Evolutionary conservation across 352 stramenopile species (phyloP).

Genomic region (Phytophthora chlamydospora): DNA sequence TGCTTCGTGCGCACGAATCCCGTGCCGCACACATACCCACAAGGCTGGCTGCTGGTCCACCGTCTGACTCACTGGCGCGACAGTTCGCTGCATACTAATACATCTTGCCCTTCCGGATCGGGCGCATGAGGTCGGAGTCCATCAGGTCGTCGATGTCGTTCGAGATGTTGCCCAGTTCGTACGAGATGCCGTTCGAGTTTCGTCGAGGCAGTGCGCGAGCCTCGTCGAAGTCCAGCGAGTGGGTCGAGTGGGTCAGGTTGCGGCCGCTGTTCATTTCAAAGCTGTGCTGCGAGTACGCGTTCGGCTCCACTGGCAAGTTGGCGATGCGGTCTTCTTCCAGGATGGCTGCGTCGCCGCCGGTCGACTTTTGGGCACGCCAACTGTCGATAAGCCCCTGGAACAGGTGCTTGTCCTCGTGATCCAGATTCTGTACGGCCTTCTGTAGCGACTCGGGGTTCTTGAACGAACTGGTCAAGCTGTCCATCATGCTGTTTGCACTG

Average conservation of each 20-base stretch:
- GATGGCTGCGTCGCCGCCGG: constrained; percentile 12
- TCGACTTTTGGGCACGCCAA: constrained; percentile 39
- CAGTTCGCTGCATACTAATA: constrained; percentile 39
- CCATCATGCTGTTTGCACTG: constrained; percentile 37
- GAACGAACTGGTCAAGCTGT: constrained; percentile 61
- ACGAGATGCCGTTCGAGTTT: constrained; percentile 46
- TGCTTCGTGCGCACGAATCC: constrained; percentile 16
- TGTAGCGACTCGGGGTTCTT: constrained; percentile 63
- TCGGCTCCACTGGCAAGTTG: constrained; percentile 50
- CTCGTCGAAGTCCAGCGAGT: constrained; percentile 45
- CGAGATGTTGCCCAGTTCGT: constrained; percentile 43
- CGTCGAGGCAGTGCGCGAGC: constrained; percentile 32
- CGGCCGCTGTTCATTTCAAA: constrained; percentile 42
- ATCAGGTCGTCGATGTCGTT: constrained; percentile 64
- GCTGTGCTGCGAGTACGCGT: constrained; percentile 37
- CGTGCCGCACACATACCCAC: constrained; percentile 7
- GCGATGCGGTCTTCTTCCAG: constrained; percentile 35
- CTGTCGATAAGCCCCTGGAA: constrained; percentile 74
- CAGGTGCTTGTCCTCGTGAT: constrained; percentile 69
- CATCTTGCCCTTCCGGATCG: constrained; percentile 65
- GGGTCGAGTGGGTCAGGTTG: constrained; percentile 50
- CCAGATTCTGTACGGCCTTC: constrained; percentile 59
- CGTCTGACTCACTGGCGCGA: neutral
- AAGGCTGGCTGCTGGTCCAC: neutral
- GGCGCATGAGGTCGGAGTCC: constrained; percentile 62